Evolutionary conservation across 1,284 basidiomycete genomes (phyloP).

Genomic region (Cryptococcus sp.): DNA sequence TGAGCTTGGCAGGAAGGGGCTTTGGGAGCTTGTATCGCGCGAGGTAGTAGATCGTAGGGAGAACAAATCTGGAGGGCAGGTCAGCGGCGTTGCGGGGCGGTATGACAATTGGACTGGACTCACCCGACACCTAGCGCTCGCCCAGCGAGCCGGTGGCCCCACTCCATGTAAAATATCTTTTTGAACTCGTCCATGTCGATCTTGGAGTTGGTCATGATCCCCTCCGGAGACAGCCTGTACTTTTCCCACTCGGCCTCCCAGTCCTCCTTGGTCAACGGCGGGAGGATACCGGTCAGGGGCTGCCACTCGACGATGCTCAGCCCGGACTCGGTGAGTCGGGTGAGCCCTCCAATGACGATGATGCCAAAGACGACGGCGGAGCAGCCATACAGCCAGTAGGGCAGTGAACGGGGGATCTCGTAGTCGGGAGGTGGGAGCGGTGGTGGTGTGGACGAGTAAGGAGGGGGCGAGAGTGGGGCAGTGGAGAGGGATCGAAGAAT

Average conservation of each 20-base stretch:
- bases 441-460: background rate
- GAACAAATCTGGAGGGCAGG: conserved; percentile 61
- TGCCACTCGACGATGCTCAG: conserved; percentile 98
- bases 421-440: background rate
- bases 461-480: background rate
- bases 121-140: conserved; percentile 72
- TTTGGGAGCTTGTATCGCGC: conserved; percentile 64
- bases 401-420: conserved; percentile 64
- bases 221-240: conserved; percentile 94
- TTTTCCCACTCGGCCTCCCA: conserved; percentile 93
- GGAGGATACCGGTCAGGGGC: conserved; percentile 83
- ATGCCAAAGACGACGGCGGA: conserved; percentile 84
- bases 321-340: conserved; percentile 94
- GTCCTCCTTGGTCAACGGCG: conserved; percentile 70
- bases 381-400: conserved; percentile 74
- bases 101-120: conserved; percentile 14
- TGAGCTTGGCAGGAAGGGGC: conserved; percentile 62
- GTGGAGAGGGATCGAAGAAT: conserved; percentile 9
- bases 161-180: conserved; percentile 98
- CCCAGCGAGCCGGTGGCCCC: conserved; percentile 91
- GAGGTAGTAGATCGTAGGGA: conserved; percentile 75
- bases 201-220: conserved; percentile 85
- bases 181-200: conserved; percentile 91
- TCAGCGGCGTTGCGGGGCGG: background rate
- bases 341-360: conserved; percentile 93